Conservation (phyloP, 176 grass and related monocot genomes). For the Panicum miliaceum region DNA sequence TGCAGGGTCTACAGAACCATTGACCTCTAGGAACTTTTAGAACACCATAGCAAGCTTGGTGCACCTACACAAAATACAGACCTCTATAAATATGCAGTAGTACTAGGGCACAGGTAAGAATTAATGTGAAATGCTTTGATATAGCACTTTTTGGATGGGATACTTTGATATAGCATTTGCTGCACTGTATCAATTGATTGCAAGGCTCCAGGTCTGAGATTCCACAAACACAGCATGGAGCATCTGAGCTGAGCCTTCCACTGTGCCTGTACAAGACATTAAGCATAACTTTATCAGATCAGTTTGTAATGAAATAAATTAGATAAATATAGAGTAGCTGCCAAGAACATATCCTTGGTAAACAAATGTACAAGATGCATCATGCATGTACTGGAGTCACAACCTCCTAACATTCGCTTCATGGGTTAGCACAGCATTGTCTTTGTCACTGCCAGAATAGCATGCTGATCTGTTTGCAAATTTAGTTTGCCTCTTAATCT, state of each 20-base stretch:
- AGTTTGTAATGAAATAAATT: conserved; percentile 29
- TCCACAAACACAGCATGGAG: conserved; percentile 87
- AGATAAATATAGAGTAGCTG: conserved; percentile 16
- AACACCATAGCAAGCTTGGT: conserved; percentile 98
- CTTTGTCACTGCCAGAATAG: conserved; percentile 35
- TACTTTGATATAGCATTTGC: conserved; percentile 82
- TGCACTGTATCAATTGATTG: conserved; percentile 81
- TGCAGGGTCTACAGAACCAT: conserved; percentile 96
- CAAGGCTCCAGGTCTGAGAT: conserved; percentile 72
- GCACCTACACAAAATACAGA: conserved; percentile 68
- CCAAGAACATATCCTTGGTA: neutral
- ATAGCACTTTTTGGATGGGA: conserved; percentile 46
- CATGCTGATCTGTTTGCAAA: conserved; percentile 35
- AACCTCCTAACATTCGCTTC: conserved; percentile 59
- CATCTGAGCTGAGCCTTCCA: conserved; percentile 54
- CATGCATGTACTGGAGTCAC: conserved; percentile 23
- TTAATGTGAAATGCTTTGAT: conserved; percentile 66
- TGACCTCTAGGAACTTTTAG: conserved; percentile 72
- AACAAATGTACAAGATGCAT: conserved; percentile 25
- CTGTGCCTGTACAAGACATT: conserved; percentile 51
- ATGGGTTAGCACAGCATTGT: conserved; percentile 33
- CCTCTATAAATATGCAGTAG: conserved; percentile 42
- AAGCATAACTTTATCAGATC: conserved; percentile 29
- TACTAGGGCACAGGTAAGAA: conserved; percentile 25
- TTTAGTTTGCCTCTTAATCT: conserved; percentile 38